phyloP scores from a whole-genome alignment of 2,329 filamentous ascomycete species.

The Talaromyces islandicus region DNA sequence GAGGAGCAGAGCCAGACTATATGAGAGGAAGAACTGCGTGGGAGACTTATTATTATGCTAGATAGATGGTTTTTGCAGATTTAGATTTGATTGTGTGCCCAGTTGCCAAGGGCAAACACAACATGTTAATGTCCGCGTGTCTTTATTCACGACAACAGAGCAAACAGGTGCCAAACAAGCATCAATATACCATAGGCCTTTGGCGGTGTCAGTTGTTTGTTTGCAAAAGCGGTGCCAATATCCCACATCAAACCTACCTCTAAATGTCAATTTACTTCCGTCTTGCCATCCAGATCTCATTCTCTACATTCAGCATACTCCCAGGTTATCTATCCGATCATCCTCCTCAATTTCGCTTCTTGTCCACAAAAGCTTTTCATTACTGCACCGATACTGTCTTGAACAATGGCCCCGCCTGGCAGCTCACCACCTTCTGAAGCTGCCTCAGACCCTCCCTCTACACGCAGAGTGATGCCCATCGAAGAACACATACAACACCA shows the following conservation, averaged over 20 bases:
- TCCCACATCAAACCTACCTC: not conserved
- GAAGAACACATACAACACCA: not conserved
- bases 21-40: conserved; percentile 74
- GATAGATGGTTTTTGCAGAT: not conserved
- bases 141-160: not conserved
- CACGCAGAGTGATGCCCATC: not conserved
- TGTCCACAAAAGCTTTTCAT: no score
- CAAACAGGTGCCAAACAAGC: not conserved
- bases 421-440: no score
- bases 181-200: not conserved
- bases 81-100: not conserved
- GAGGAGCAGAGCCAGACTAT: conserved; percentile 73
- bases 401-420: not conserved
- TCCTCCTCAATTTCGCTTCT: no score
- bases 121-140: not conserved
- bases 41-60: conserved; percentile 67
- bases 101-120: not conserved
- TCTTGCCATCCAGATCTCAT: no score
- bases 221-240: not conserved
- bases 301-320: no score
- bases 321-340: not conserved
- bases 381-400: not conserved
- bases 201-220: not conserved
- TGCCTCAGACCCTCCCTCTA: no score
- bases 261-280: not conserved